phyloP scores from a whole-genome alignment of 202 grass and related monocot genomes.

The Schoenoplectus triqueter region DNA sequence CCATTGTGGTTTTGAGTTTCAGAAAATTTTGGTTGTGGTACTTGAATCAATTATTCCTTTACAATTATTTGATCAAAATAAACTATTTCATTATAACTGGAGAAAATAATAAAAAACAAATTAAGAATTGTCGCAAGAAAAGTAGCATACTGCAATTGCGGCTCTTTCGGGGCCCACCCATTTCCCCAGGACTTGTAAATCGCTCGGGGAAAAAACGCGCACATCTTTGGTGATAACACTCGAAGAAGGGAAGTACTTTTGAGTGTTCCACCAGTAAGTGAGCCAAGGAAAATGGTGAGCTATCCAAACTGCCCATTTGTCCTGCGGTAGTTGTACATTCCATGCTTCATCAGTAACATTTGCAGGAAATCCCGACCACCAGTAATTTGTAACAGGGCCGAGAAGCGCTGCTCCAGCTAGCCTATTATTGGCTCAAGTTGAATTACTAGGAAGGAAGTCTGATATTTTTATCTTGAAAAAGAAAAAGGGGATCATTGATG shows the following conservation, averaged over 20 bases:
- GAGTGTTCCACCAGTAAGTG: slow-evolving; percentile 90
- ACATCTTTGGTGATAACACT: slow-evolving; percentile 60
- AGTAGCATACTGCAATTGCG: slow-evolving; percentile 38
- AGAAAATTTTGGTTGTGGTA: no score
- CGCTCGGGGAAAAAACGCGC: slow-evolving; percentile 45
- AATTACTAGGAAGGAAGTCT: not conserved
- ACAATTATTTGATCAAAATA: no score
- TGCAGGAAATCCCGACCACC: slow-evolving; percentile 78
- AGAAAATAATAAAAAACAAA: no score
- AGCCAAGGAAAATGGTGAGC: slow-evolving; percentile 76
- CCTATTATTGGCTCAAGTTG: slow-evolving; percentile 41
- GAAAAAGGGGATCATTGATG: not conserved
- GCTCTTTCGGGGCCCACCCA: no score
- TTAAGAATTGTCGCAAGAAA: not conserved
- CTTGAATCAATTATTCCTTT: no score
- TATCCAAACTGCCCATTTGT: slow-evolving; percentile 66
- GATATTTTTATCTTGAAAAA: not conserved
- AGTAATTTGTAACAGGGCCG: slow-evolving; percentile 70
- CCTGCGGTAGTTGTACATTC: slow-evolving; percentile 61
- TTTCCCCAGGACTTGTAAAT: slow-evolving; percentile 39
- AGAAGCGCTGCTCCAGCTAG: slow-evolving; percentile 64
- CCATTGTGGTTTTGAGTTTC: no score
- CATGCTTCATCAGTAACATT: slow-evolving; percentile 61
- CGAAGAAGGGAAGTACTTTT: slow-evolving; percentile 62
- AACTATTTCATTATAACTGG: no score